Conservation (phyloP, 2,329 filamentous ascomycete species). For the Ramichloridium luteum region DNA sequence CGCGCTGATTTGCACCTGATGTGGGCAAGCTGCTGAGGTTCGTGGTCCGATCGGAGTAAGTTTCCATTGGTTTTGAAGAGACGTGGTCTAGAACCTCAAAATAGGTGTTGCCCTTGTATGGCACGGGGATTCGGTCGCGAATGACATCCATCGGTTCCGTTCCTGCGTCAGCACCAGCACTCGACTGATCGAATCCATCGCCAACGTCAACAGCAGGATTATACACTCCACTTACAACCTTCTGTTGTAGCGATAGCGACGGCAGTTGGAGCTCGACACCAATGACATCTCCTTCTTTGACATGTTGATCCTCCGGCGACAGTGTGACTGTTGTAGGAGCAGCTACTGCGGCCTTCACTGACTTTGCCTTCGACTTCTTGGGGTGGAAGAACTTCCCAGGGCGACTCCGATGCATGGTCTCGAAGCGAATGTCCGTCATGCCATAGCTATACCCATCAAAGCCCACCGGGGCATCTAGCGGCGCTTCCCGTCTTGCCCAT, state of each 20-base stretch:
- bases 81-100: constrained; percentile 91
- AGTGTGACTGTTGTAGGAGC: constrained; percentile 28
- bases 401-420: constrained; percentile 85
- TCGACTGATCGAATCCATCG: constrained; percentile 37
- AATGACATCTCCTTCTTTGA: constrained; percentile 84
- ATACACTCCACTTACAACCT: constrained; percentile 75
- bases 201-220: constrained; percentile 68
- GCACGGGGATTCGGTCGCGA: constrained; percentile 86
- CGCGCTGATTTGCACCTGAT: constrained; percentile 30
- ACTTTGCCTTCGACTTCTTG: constrained; percentile 20
- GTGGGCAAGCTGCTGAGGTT: constrained; percentile 51
- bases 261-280: constrained; percentile 87
- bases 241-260: constrained; percentile 71
- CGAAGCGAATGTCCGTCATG: constrained; percentile 75
- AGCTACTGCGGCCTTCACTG: constrained; percentile 37
- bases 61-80: constrained; percentile 75
- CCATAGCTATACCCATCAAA: constrained; percentile 92
- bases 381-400: constrained; percentile 67
- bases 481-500: constrained; percentile 70
- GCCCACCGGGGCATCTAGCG: constrained; percentile 69
- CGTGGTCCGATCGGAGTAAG: constrained; percentile 37
- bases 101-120: constrained; percentile 85
- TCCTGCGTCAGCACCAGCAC: constrained; percentile 24
- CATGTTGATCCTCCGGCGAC: constrained; percentile 48
- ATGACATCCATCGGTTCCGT: constrained; percentile 62